Percentiles rank a stretch among this genome's conserved stretches.
These are phyloP conservation scores for Aspergillus novofumigatus DNA, from an alignment of 2,329 filamentous ascomycete genomes.

Conservation along the genomic window DNA sequence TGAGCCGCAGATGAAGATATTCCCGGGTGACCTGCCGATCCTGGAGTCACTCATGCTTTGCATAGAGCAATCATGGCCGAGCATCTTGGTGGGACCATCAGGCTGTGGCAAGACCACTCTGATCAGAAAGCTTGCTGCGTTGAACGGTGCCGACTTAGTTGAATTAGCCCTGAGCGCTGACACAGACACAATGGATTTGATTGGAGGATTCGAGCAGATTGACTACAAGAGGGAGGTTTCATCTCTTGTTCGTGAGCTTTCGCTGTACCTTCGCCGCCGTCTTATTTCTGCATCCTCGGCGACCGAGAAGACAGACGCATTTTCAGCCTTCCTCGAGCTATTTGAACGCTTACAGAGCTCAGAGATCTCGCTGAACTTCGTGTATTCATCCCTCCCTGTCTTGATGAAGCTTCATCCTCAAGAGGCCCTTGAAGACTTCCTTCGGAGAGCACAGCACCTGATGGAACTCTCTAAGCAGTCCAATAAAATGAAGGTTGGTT, in stretches of 20 bases:
- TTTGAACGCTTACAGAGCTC: constrained; percentile 28
- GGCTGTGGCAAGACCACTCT: constrained; percentile 83
- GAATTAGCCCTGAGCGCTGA: constrained; percentile 91
- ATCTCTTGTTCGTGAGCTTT: constrained; percentile 53
- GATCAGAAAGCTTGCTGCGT: constrained; percentile 73
- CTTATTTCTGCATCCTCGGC: constrained; percentile 29
- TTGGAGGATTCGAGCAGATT: constrained; percentile 93
- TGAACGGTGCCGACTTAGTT: constrained; percentile 70
- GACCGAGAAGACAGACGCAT: constrained; percentile 16
- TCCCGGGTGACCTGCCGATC: constrained; percentile 54
- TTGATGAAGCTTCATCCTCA: constrained; percentile 41
- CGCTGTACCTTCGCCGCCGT: constrained; percentile 47
- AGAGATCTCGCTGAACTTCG: constrained; percentile 26
- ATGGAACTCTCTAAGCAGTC: constrained; percentile 54
- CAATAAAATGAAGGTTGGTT: constrained; percentile 64
- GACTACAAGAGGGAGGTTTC: constrained; percentile 73
- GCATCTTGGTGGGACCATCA: constrained; percentile 79
- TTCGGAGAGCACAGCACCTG: constrained; percentile 49
- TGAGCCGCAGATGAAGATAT: constrained; percentile 31
- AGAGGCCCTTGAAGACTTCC: constrained; percentile 45
- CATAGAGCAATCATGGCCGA: constrained; percentile 79
- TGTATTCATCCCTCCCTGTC: constrained; percentile 29
- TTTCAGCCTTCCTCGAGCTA: constrained; percentile 26
- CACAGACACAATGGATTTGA: constrained; percentile 93
- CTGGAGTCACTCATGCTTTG: constrained; percentile 86